phyloP scores from a whole-genome alignment of 345 rosid genomes.

The Cardiospermum halicacabum region DNA sequence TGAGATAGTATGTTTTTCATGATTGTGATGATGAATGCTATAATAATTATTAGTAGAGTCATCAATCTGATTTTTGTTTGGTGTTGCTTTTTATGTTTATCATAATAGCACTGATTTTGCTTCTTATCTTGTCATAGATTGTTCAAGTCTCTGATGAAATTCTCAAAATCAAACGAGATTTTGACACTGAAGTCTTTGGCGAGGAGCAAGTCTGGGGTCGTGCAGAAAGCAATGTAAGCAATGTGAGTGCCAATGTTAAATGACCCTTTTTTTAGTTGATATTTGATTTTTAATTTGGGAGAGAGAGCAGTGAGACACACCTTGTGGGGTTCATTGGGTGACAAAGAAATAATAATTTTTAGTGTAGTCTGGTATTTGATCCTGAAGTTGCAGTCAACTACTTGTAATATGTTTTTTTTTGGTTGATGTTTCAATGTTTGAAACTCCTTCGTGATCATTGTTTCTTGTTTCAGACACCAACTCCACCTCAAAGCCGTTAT shows the following conservation, averaged over 20 bases:
- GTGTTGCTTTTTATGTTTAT: too few relatives aligned
- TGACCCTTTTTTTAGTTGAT: constrained; percentile 4
- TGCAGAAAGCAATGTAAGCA: constrained; percentile 57
- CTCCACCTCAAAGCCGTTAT: constrained; percentile 55
- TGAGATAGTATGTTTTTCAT: constrained; percentile 9
- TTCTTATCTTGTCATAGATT: constrained; percentile 27
- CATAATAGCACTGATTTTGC: constrained; percentile 5
- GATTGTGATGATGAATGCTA: not conserved
- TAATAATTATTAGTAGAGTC: not conserved
- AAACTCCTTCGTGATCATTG: not conserved
- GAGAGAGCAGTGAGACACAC: not conserved
- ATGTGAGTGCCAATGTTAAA: too few relatives aligned
- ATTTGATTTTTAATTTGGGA: not conserved
- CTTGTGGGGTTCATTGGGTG: not conserved
- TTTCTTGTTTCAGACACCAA: constrained; percentile 34
- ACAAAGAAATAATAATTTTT: not conserved
- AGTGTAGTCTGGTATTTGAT: not conserved
- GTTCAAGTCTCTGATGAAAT: constrained; percentile 56
- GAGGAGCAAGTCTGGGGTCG: constrained; percentile 74
- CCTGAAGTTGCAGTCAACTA: not conserved
- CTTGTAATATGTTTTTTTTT: not conserved
- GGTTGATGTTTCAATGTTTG: not conserved
- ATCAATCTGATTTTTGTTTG: not conserved
- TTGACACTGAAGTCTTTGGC: constrained; percentile 69
- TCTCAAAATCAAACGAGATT: constrained; percentile 53